A percentile compares a stretch with the other conserved stretches of the same genome.
These are phyloP conservation scores for Tolypocladium endophyticum DNA, from an alignment of 2,329 filamentous ascomycete species.

Conservation along the genomic window DNA sequence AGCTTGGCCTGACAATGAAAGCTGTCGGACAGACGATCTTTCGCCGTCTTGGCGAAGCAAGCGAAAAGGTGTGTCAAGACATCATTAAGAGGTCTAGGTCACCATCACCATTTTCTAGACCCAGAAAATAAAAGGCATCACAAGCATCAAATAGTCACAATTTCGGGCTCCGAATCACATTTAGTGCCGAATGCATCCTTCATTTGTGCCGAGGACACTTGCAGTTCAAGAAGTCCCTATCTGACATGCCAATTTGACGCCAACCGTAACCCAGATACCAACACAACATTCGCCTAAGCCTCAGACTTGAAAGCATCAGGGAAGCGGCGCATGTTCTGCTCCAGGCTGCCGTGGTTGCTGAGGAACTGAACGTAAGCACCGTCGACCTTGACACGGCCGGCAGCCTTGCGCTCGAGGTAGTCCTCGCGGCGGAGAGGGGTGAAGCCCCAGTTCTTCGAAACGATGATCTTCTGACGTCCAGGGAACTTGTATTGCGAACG, in stretches of 20 bases:
- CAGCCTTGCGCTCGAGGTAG: constrained; percentile 91
- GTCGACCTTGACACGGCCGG: constrained; percentile 88
- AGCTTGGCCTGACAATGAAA: background rate
- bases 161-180: background rate
- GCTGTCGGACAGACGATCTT: background rate
- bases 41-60: background rate
- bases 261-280: constrained; percentile 30
- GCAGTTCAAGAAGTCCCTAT: constrained; percentile 22
- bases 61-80: background rate
- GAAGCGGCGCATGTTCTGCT: constrained; percentile 87
- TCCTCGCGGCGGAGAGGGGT: constrained; percentile 95
- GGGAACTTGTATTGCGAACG: constrained; percentile 99
- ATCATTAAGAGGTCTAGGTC: no score
- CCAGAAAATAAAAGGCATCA: background rate
- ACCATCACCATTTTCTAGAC: no score
- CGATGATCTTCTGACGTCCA: constrained; percentile 99
- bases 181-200: constrained; percentile 8
- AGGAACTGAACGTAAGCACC: constrained; percentile 99
- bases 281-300: constrained; percentile 33
- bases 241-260: constrained; percentile 35
- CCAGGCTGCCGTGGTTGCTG: constrained; percentile 78
- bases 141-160: background rate
- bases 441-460: constrained; percentile 99
- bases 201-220: constrained; percentile 21
- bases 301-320: constrained; percentile 70